Evolutionary conservation across 129 eudicot genomes (phyloP), one percentile per base, ranked within the genome.

Genomic region (Flaveria linearis): DNA sequence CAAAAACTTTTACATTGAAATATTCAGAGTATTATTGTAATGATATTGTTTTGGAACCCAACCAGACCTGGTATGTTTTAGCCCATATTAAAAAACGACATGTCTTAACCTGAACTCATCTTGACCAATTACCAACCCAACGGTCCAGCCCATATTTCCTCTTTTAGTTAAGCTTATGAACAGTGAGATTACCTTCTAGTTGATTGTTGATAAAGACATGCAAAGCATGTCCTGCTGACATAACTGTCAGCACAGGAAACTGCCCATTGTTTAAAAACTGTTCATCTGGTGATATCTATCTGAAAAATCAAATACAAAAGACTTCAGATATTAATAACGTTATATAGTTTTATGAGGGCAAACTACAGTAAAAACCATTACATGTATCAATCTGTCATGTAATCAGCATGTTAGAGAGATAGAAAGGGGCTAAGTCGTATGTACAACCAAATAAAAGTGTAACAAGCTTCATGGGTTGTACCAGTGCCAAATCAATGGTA

Each of bases 181-280:
- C 42, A 25, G 30, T 51, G 73, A 73, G 25, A 76, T 45, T 77
- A 93, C 98, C 98, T 81, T 90, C 68, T 61, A 82, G 79, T 75
- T 90, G 87, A 43, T 91, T 96, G 73, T 93, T 93, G 83, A 90
- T 67, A 69, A 88, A 93, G 39, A 93, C 96, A 69, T 93, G 96
- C 89, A 93, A 67, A 22, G 91, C 86, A 79, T 93, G 98, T 10
- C 98, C 98, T 60, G 98, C 92, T 72, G 98, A 93, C 92, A 85
- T 91, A 36, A 93, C 92, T 0, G 91, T 86, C 70, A 93, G 93
- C 74, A 52, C 53, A 50, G 97, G 98, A 36, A 80, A 74, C 68
- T 86, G 51, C 20, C 87, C 97, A 9, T 43, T 79, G 73, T 81
- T 87, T 26, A 93, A 72, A 64, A 87, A 89, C 51, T 82, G 83